Evolutionary conservation across 2,329 filamentous ascomycete species (phyloP), one percentile per base, ranked within the genome.

Genomic region (Apiospora pterosperma): DNA sequence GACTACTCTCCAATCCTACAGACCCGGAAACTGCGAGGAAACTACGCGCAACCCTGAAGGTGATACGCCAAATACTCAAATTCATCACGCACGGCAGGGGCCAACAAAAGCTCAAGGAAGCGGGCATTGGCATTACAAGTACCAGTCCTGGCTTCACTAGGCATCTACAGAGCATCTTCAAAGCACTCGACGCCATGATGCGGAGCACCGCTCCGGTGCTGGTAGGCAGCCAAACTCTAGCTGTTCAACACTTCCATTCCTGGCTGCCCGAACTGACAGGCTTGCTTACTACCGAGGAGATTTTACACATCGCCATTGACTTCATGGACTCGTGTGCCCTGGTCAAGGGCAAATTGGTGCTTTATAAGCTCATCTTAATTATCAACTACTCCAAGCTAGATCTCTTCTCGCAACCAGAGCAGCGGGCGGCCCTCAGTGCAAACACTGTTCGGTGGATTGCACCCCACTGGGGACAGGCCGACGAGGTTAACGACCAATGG

Each of bases 241-340:
- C 96, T 2, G 93, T 98, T 14, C 96, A 99, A 77, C 93, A 98
- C 76, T 97, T 98, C 76, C 95, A 98, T 74, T 92, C 92, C 0
- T 99, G 96, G 96, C 82, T 99, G n/a, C 95, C 96, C 0, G 95
- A 98, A 74, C 86, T 99, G 11, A 84, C 88, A 0, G 88, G 90
- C 1, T 83, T 96, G 41, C 84, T 98, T 73, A 87, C 85, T 4
- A 89, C 90, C 0, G 90, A 93, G 71, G 95, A 98, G 75, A 95
- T 97, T 58, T 81, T 97, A 62, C 91, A 97, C 72, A 91, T 97
- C 68, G 93, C 94, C 44, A 92, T 96, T 67, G 92, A 95, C 77
- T 97, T 98, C 73, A 90, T 98, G 81, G 93, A 97, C 74, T 93
- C 96, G 1, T 97, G 94, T 78, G 87, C 89, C 3, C 82, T 88